phyloP scores from a whole-genome alignment of 371 early-diverging fungal genomes.

The Catenaria anguillulae region DNA sequence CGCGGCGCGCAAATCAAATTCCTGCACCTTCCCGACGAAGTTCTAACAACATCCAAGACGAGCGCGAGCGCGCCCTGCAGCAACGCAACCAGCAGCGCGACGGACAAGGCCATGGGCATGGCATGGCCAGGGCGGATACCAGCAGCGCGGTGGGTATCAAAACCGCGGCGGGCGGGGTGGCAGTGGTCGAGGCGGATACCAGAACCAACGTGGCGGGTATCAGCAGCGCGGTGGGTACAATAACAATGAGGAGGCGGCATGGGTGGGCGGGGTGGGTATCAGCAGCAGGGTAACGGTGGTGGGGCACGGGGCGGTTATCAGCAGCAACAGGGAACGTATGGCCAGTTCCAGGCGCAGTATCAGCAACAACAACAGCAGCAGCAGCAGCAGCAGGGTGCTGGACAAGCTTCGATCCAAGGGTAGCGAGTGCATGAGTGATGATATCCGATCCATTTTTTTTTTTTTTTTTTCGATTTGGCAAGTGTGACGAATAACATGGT shows the following conservation, averaged over 20 bases:
- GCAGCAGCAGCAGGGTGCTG: background rate
- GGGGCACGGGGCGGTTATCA: constrained; percentile 22
- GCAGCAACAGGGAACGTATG: background rate
- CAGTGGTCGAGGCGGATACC: constrained; percentile 17
- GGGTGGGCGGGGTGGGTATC: constrained; percentile 25
- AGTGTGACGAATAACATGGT: no score
- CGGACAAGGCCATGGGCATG: constrained; percentile 19
- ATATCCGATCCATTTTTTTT: no score
- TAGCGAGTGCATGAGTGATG: no score
- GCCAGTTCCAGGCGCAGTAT: no score
- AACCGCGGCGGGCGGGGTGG: constrained; percentile 21
- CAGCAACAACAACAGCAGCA: background rate
- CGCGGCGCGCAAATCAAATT: constrained; percentile 90
- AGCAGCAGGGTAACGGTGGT: constrained; percentile 28
- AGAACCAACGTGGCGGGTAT: constrained; percentile 37
- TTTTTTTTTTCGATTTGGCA: no score
- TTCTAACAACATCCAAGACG: constrained; percentile 73
- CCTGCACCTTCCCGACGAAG: constrained; percentile 77
- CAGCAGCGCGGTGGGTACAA: constrained; percentile 38
- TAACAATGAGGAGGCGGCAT: constrained; percentile 22
- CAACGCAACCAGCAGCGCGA: constrained; percentile 20
- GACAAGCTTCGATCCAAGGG: no score
- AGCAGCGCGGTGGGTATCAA: constrained; percentile 16
- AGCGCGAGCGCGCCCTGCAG: constrained; percentile 32
- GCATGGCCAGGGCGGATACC: constrained; percentile 17